Conservation (phyloP, 2,329 filamentous ascomycete genomes). For the Fusarium pseudograminearum region DNA sequence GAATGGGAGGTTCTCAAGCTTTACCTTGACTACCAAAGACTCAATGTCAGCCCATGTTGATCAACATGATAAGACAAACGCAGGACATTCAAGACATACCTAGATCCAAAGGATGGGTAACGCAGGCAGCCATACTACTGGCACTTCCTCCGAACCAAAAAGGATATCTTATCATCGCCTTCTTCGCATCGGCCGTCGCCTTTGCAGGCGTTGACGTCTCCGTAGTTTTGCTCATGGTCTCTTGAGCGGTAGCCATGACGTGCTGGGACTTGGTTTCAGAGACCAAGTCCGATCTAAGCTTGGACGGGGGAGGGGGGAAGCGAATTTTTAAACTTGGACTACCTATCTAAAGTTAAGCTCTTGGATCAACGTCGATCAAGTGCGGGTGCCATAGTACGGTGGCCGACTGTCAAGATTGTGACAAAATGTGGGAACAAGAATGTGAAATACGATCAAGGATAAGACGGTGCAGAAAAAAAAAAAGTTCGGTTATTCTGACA, state of each 20-base stretch:
- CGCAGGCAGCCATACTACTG: constrained; percentile 88
- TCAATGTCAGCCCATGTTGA: constrained; percentile 39
- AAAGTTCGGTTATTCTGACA: constrained; percentile 3
- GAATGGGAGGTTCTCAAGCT: background rate
- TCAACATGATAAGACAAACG: constrained; percentile 14
- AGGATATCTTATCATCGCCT: constrained; percentile 69
- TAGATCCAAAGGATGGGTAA: constrained; percentile 94
- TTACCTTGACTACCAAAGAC: constrained; percentile 62
- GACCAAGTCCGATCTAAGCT: constrained; percentile 7
- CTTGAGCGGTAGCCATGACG: constrained; percentile 40
- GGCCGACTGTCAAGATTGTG: background rate
- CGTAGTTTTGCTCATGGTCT: constrained; percentile 29
- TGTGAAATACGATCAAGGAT: background rate
- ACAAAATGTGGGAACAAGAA: constrained; percentile 14
- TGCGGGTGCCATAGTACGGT: constrained; percentile 14
- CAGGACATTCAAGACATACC: constrained; percentile 66
- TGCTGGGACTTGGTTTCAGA: constrained; percentile 7
- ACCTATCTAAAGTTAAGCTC: constrained; percentile 33
- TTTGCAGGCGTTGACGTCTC: constrained; percentile 23
- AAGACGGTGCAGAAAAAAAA: constrained; percentile 6
- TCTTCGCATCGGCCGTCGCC: constrained; percentile 54
- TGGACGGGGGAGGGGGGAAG: constrained; percentile 2
- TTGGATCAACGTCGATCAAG: constrained; percentile 14
- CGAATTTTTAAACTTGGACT: constrained; percentile 27
- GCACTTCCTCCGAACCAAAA: constrained; percentile 98